These are phyloP conservation scores for Emmonsiellopsis sp. DNA, from an alignment of 2,329 filamentous ascomycete genomes.

Conservation along the genomic window DNA sequence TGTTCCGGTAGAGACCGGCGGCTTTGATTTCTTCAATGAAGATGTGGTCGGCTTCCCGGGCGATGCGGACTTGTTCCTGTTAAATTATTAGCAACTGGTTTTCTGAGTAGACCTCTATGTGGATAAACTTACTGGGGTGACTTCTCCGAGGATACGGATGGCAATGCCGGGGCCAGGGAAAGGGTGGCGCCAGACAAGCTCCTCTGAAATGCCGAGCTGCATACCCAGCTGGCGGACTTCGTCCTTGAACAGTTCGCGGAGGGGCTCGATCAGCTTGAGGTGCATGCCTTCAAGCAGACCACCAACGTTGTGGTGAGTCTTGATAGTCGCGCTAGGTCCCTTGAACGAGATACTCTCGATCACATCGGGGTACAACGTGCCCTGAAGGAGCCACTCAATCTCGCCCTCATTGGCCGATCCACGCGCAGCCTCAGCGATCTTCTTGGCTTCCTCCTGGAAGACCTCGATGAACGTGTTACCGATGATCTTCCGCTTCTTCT, in stretches of 20 bases:
- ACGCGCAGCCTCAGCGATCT: conserved; percentile 62
- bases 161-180: conserved; percentile 66
- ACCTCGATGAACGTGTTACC: conserved; percentile 66
- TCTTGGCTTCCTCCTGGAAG: conserved; percentile 69
- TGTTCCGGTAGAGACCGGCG: conserved; percentile 44
- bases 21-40: conserved; percentile 38
- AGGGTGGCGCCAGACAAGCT: conserved; percentile 70
- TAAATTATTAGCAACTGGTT: background rate
- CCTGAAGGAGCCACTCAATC: conserved; percentile 80
- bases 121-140: conserved; percentile 23
- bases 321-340: conserved; percentile 61
- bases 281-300: conserved; percentile 55
- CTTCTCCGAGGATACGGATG: conserved; percentile 66
- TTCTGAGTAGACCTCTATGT: background rate
- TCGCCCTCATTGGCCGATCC: conserved; percentile 59
- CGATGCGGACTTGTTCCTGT: conserved; percentile 63
- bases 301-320: conserved; percentile 60
- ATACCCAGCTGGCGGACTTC: conserved; percentile 61
- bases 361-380: conserved; percentile 67
- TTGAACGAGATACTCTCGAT: conserved; percentile 66
- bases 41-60: conserved; percentile 37
- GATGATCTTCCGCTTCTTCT: conserved; percentile 87
- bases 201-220: conserved; percentile 58
- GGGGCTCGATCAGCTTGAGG: conserved; percentile 52
- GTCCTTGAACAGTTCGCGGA: conserved; percentile 70